A percentile compares a stretch with the other conserved stretches of the same genome.
Conservation (phyloP, 331 rosid species). For the Cydonia oblonga region DNA sequence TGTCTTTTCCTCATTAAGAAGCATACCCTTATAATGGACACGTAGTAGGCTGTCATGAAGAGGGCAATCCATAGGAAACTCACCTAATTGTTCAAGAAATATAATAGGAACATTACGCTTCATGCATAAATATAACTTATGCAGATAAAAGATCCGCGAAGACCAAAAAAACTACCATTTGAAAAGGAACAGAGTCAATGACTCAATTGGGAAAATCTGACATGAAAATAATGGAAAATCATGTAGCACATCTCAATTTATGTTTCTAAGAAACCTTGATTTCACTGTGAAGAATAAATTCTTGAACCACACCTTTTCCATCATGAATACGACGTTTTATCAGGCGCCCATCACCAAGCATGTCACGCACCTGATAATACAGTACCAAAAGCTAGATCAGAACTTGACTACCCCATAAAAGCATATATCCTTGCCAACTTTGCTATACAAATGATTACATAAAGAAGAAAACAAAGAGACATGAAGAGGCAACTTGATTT, state of each 20-base stretch:
- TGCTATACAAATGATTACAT: neutral
- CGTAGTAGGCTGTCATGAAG: constrained; percentile 84
- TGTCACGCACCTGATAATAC: constrained; percentile 70
- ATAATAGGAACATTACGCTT: constrained; percentile 9
- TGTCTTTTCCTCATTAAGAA: constrained; percentile 51
- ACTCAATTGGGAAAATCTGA: neutral
- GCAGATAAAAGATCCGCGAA: neutral
- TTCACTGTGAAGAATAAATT: neutral
- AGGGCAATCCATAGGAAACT: constrained; percentile 99
- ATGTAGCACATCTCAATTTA: neutral
- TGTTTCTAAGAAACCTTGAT: constrained; percentile 9
- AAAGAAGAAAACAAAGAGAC: neutral
- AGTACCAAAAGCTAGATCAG: constrained; percentile 18
- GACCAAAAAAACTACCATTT: neutral
- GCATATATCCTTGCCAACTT: neutral
- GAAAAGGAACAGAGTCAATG: neutral
- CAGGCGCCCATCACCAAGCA: constrained; percentile 95
- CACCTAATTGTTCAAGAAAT: constrained; percentile 53
- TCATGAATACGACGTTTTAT: constrained; percentile 81
- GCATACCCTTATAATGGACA: constrained; percentile 84
- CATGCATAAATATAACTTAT: neutral
- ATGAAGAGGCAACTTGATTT: constrained; percentile 8
- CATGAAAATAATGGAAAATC: neutral
- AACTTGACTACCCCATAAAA: neutral
- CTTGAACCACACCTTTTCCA: constrained; percentile 63